Base-by-base conservation (phyloP, 306 rosid species). In the Argentina anserina region DNA sequence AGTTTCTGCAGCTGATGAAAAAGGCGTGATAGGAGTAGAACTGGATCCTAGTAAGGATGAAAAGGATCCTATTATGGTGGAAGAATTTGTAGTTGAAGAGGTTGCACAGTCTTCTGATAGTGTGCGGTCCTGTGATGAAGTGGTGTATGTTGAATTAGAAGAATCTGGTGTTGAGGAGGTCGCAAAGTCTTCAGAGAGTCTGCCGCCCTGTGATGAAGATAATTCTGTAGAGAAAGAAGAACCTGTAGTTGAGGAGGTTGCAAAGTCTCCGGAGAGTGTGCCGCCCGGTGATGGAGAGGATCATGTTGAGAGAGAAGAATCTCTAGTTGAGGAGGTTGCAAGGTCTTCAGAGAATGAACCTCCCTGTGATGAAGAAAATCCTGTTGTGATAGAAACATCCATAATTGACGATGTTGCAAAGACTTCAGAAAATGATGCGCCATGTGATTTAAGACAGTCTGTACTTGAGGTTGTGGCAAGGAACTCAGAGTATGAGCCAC, bases 161-260 rank as follows among this genome's bases (percentile, higher is more conserved):
- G 67, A 26, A 25, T 25, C 62, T 1, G 17, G 25, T 14, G 10
- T 0, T 56, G 62, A 60, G 40, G 40, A 31, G 41, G 40, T 60
- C 31, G 6, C 40, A 29, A 33, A 29, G 23, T 14, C 65, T 60
- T 25, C 3, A 26, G 0, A 56, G 3, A 25, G 6, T 26, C 0
- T 56, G 7, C 18, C 62, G 0, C 3, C 62, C 34, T 56, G 62
- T 56, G 68, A 46, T 12, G 46, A 55, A 1, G 64, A 40, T n/a
- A 65, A n/a, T 29, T 39, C 20, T 47, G 46, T 49, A 1, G 75
- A 78, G 77, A 31, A 64, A 36, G 69, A 53, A 2, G 69, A 29
- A 61, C 2, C 3, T 9, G 26, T 33, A 3, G 7, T 61, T 20
- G 26, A 61, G 66, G 66, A 61, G 26, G 67, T 33, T 17, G 42